A percentile compares a stretch with the other conserved stretches of the same genome.
These are phyloP conservation scores for Elongisporangium prolatum DNA, from an alignment of 352 stramenopile genomes.

Conservation along the genomic window DNA sequence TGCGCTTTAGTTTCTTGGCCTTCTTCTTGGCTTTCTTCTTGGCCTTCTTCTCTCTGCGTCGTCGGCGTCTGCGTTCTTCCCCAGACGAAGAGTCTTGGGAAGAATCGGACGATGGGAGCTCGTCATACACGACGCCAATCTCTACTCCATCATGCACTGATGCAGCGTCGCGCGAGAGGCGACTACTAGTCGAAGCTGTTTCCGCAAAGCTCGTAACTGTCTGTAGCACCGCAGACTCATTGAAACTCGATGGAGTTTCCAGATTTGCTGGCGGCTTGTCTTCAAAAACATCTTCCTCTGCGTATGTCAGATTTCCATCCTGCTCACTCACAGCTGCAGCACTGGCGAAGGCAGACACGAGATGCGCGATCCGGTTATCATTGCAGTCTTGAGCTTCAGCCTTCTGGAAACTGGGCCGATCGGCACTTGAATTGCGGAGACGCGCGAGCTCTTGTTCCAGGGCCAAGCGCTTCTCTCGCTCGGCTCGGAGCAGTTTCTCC, in stretches of 20 bases:
- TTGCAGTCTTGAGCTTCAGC: too few relatives aligned
- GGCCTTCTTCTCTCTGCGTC: neutral
- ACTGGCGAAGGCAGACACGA: neutral
- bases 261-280: neutral
- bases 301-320: neutral
- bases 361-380: neutral
- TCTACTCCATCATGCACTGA: neutral
- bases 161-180: neutral
- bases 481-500: neutral
- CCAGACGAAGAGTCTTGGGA: slow-evolving; percentile 13
- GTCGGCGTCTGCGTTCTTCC: neutral
- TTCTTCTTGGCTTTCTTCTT: neutral
- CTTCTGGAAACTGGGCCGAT: neutral
- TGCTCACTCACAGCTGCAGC: neutral
- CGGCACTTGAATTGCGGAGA: neutral
- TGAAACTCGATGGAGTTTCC: neutral
- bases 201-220: neutral
- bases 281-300: neutral
- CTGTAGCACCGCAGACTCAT: neutral
- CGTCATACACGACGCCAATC: slow-evolving; percentile 24
- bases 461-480: neutral
- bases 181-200: neutral
- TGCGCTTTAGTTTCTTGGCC: neutral
- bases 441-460: neutral
- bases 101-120: slow-evolving; percentile 26